phyloP scores from a whole-genome alignment of 2,329 filamentous ascomycete genomes.

The Xylaria sp. region DNA sequence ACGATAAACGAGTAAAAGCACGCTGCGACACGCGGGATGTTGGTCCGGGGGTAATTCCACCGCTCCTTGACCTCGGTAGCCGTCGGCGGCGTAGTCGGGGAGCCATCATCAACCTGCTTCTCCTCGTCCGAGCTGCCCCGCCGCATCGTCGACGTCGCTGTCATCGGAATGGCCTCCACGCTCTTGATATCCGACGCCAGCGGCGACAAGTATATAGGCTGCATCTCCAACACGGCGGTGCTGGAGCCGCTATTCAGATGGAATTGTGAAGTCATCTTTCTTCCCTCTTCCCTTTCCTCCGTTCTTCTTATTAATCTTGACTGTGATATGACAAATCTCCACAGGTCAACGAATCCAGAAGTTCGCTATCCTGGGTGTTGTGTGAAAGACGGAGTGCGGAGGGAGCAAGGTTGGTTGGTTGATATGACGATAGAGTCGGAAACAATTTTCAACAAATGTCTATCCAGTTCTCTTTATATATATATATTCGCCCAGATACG shows the following conservation, averaged over 20 bases:
- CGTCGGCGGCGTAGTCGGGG: conserved; percentile 39
- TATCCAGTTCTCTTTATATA: no score
- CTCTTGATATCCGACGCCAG: conserved; percentile 12
- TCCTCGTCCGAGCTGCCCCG: conserved; percentile 32
- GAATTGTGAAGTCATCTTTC: conserved; percentile 24
- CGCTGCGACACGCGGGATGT: conserved; percentile 59
- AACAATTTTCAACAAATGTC: no score
- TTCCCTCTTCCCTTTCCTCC: neutral
- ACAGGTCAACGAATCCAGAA: no score
- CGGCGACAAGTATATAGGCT: conserved; percentile 17
- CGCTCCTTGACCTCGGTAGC: conserved; percentile 50
- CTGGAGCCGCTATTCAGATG: conserved; percentile 29
- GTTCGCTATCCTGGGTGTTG: no score
- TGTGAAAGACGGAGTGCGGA: no score
- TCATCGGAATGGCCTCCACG: neutral
- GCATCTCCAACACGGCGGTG: conserved; percentile 31
- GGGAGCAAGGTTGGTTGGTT: no score
- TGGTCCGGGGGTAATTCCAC: conserved; percentile 62
- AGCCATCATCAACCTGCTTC: conserved; percentile 28
- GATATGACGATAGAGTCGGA: no score
- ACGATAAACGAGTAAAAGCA: conserved; percentile 68
- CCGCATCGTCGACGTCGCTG: neutral
- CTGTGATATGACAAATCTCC: neutral
- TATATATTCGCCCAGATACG: no score
- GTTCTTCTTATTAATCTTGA: neutral